Evolutionary conservation across 2,329 filamentous ascomycete genomes (phyloP).

Genomic region (Rugonectria rugulosa): DNA sequence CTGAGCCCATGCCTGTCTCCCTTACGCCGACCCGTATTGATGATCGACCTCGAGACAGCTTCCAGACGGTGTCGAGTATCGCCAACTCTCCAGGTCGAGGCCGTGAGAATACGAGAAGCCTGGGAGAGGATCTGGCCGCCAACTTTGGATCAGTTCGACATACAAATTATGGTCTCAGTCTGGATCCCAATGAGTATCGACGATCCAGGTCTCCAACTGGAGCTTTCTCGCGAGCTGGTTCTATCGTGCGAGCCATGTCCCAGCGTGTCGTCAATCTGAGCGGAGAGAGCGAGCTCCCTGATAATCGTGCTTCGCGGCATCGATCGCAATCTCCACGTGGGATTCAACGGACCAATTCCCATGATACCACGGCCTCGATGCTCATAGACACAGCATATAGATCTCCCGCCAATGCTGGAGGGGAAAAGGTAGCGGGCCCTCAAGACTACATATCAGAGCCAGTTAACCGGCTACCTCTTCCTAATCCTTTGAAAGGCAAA

Average conservation of each 20-base stretch:
- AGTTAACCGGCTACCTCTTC: conserved; percentile 29
- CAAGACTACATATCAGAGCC: conserved; percentile 29
- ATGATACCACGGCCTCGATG: conserved; percentile 43
- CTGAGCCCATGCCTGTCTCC: conserved; percentile 62
- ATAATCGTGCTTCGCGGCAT: conserved; percentile 71
- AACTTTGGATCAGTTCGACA: conserved; percentile 59
- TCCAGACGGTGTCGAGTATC: conserved; percentile 63
- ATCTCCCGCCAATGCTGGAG: conserved; percentile 54
- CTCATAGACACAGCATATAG: conserved; percentile 60
- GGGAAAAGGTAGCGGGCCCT: conserved; percentile 53
- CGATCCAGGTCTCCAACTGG: conserved; percentile 70
- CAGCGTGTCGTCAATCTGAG: conserved; percentile 98
- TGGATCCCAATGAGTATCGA: conserved; percentile 59
- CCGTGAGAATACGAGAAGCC: conserved; percentile 63
- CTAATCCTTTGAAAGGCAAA: conserved; percentile 85
- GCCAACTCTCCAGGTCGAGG: conserved; percentile 62
- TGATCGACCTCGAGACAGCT: conserved; percentile 59
- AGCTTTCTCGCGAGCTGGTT: conserved; percentile 73
- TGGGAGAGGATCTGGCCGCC: conserved; percentile 64
- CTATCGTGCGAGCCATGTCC: conserved; percentile 86
- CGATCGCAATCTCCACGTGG: conserved; percentile 64
- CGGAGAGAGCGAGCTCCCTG: conserved; percentile 85
- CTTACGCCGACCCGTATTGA: conserved; percentile 51
- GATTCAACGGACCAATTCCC: conserved; percentile 44
- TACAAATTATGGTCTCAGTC: conserved; percentile 64